Base-by-base conservation (phyloP, 345 rosid genomes). In the Pistacia integerrima region DNA sequence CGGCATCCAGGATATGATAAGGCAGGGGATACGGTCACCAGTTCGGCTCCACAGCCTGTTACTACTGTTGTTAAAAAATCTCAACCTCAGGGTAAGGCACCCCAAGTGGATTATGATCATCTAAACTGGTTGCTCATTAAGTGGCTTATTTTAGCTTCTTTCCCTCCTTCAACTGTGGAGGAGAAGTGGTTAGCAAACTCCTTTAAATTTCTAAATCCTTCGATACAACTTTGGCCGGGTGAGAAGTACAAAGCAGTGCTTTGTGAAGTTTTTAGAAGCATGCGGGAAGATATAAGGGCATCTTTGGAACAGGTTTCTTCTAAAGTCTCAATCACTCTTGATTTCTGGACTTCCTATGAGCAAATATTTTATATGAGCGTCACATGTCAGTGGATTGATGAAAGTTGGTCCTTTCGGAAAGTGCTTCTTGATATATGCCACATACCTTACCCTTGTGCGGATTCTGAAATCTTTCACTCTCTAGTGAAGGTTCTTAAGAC, bases 1-100 rank as follows among this genome's bases (percentile, higher is more conserved):
- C 92, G 97, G 60, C 99, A 95, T 81, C 96, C 98, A 2, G 99
- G 99, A 69, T 95, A 93, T 52, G 98, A 95, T 71, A 93, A 91
- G 85, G 48, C 86, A 13, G 83, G 83, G 58, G 96, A 95, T 79
- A 74, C 70, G 80, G 77, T 85, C 54, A 64, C 88, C 62, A 87
- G 49, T 79, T 76, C 86, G 25, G 80, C 88, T 55, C 86, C 90
- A 30, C 94, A 82, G 75, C 74, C 85, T 2, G 59, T 78, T 36
- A n/a, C 86, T 36, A n/a, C 86, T 18, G 81, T 82, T 33, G 77
- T 84, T 58, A 91, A 89, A 81, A 90, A 88, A 75, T 64, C 90
- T 75, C 92, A 82, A 74, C 76, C 80, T 56, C 94, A 84, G 17
- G 87, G 79, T 28, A 90, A 88, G 81, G 70, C 86, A 10, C 70